Evolutionary conservation across 2,329 filamentous ascomycete genomes (phyloP).

Genomic region (Aspergillus versicolor): DNA sequence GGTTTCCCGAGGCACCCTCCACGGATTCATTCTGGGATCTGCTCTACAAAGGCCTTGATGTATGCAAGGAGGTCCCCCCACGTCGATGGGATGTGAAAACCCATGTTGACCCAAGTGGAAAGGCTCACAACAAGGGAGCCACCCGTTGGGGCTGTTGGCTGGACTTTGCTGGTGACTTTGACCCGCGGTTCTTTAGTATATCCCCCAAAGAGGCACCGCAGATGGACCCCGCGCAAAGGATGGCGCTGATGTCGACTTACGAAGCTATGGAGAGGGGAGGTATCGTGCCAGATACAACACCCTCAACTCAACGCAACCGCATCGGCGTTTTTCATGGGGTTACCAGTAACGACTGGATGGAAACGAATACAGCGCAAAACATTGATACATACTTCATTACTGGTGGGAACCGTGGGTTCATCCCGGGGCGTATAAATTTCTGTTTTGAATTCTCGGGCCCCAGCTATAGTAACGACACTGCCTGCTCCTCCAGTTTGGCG

Average conservation of each 20-base stretch:
- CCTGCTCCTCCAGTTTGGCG: constrained; percentile 72
- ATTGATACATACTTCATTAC: constrained; percentile 70
- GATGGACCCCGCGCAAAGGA: constrained; percentile 77
- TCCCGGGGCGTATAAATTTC: constrained; percentile 48
- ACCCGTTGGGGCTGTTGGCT: constrained; percentile 1
- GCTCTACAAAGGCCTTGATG: not conserved
- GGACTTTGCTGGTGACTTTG: constrained; percentile 62
- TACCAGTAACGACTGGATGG: constrained; percentile 74
- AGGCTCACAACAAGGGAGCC: not conserved
- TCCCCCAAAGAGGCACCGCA: constrained; percentile 76
- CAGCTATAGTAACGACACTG: constrained; percentile 72
- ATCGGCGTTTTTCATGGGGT: constrained; percentile 75
- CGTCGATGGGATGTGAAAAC: not conserved
- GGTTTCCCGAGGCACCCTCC: not conserved
- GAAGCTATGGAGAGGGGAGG: constrained; percentile 81
- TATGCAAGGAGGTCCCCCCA: not conserved
- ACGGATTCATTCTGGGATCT: constrained; percentile 2
- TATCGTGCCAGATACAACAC: constrained; percentile 70
- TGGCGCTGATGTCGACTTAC: constrained; percentile 74
- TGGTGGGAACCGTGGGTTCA: constrained; percentile 57
- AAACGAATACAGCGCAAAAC: constrained; percentile 70
- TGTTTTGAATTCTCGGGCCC: constrained; percentile 75
- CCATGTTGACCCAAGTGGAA: not conserved
- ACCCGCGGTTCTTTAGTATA: constrained; percentile 85
- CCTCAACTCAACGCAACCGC: constrained; percentile 62